These are phyloP conservation scores for Echites panduratus DNA, from an alignment of 257 asterid genomes.

Conservation along the genomic window DNA sequence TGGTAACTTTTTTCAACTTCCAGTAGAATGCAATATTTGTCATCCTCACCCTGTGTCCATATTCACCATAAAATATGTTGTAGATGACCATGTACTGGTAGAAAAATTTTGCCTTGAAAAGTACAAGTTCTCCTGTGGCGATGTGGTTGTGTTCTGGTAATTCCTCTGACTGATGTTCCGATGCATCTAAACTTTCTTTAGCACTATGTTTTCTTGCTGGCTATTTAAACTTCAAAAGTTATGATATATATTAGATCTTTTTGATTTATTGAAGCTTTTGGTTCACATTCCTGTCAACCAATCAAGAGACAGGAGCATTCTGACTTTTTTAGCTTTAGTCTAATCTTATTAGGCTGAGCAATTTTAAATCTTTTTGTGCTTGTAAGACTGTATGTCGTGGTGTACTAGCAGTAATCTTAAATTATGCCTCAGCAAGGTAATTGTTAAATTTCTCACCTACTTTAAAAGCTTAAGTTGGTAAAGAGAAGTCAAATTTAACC, in stretches of 20 bases:
- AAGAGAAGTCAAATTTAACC: too few relatives aligned
- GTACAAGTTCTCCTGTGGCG: slow-evolving; percentile 77
- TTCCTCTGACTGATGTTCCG: neutral
- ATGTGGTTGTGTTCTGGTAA: slow-evolving; percentile 75
- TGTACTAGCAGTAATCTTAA: too few relatives aligned
- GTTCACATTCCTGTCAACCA: too few relatives aligned
- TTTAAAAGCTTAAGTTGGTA: too few relatives aligned
- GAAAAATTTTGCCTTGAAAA: slow-evolving; percentile 77
- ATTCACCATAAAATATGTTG: slow-evolving; percentile 8
- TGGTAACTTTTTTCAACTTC: slow-evolving; percentile 27
- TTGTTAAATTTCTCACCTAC: too few relatives aligned
- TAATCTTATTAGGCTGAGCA: neutral
- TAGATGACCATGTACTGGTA: slow-evolving; percentile 72
- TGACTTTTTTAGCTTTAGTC: too few relatives aligned
- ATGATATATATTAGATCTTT: neutral
- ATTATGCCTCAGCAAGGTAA: too few relatives aligned
- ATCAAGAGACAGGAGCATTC: too few relatives aligned
- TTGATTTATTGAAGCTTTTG: neutral
- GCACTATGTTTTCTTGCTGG: neutral
- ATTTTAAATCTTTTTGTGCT: neutral
- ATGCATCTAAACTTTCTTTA: neutral
- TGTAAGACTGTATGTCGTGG: neutral
- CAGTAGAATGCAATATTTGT: neutral
- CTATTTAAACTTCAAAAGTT: neutral
- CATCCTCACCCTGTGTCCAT: neutral